Base-by-base conservation (phyloP, 441 rosid species). In the Brassica hybrid region DNA sequence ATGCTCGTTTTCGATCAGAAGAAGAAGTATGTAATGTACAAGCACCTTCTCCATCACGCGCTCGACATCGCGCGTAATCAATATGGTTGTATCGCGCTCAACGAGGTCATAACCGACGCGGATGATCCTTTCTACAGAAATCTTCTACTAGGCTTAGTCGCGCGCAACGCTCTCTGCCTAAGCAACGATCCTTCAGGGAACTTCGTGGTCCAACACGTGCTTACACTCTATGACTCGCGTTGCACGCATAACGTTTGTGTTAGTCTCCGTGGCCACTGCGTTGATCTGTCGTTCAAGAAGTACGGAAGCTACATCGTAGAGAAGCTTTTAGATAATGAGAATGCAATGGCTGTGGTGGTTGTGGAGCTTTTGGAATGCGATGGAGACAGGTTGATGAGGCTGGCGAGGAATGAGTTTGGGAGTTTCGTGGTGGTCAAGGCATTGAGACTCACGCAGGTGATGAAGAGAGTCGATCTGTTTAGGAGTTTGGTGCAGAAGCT, bases 71-170 rank as follows among this genome's bases (percentile, higher is more conserved):
- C 74, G 9, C 27, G 74, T 60, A 16, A 68, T 6, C 17, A 11
- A 3, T 12, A 76, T 30, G 74, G 79, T 9, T 68, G 69, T 43
- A 69, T 69, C 63, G 69, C 74, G 4, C 63, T 76, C 56, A 68
- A 69, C 12, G 18, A 60, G 14, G 13, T 68, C 6, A 50, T 68
- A 48, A 76, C 63, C 18, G 56, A 68, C 14, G 2, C 54, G 1
- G 74, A 48, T 4, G 69, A 76, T 69, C 23, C 19, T 32, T 60
- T 32, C 63, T 76, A 60, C 56, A 76, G 30, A 14, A 6, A 19
- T 36, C 69, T 14, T 14, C 5, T 76, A 7, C 69, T 68, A 21
- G 69, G 32, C 6, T 1, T 68, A 2, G 48, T 76, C 14, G 41
- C 69, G 4, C 2, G 0, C 3, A 32, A 58, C 14, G 72, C 73